Percentiles rank a stretch among this genome's conserved stretches.
Evolutionary conservation across 768 basidiomycete genomes (phyloP).

Genomic region (Leccinum uliginosum): DNA sequence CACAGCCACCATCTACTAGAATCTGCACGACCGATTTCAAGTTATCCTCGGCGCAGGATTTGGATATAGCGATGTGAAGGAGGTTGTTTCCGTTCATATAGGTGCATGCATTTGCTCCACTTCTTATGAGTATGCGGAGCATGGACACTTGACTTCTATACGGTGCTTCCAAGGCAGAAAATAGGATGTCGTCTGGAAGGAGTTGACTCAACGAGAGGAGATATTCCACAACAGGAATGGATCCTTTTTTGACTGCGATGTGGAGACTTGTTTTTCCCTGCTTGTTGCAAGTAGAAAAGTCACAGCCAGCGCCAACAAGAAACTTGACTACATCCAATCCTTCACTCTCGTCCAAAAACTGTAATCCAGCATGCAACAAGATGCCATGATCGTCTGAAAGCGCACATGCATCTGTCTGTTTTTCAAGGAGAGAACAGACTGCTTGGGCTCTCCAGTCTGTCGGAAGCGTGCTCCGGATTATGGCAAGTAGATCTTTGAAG

Average conservation of each 20-base stretch:
- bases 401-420: neutral
- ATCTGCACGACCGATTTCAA: neutral
- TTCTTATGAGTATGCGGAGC: neutral
- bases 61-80: neutral
- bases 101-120: neutral
- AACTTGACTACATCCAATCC: neutral
- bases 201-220: neutral
- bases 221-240: neutral
- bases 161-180: neutral
- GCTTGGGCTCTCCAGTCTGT: neutral
- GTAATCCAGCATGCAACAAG: neutral
- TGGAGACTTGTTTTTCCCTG: neutral
- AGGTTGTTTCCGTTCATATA: neutral
- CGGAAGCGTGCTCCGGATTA: neutral
- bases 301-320: neutral
- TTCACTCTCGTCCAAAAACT: neutral
- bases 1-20: conserved; percentile 3
- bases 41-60: neutral
- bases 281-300: neutral
- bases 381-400: neutral
- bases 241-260: neutral
- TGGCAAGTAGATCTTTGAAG: neutral
- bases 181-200: conserved; percentile 3
- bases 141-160: neutral
- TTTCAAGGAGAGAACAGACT: neutral